These are phyloP conservation scores for Diutina pseudorugosa DNA, from an alignment of 1,139 yeast species.

Conservation along the genomic window DNA sequence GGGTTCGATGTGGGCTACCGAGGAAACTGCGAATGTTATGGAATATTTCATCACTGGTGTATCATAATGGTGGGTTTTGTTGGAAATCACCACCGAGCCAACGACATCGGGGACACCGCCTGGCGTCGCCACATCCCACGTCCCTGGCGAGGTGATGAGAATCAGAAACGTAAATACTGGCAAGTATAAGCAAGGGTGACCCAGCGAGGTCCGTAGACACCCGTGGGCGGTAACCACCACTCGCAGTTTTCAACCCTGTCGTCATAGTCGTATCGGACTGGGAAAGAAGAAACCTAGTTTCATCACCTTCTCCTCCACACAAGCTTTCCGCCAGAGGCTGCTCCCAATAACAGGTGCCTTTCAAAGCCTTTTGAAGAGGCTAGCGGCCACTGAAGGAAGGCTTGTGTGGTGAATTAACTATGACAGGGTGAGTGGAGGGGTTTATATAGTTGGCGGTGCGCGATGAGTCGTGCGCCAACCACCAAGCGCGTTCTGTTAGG, in stretches of 20 bases:
- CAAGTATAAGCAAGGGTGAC: conserved; percentile 53
- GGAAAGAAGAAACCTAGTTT: conserved; percentile 63
- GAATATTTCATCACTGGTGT: conserved; percentile 60
- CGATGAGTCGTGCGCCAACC: neutral
- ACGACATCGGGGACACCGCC: neutral
- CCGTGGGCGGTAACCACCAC: conserved; percentile 17
- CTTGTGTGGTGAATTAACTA: neutral
- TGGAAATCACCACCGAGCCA: neutral
- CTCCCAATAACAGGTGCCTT: neutral
- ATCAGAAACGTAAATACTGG: conserved; percentile 76
- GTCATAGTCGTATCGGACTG: conserved; percentile 80
- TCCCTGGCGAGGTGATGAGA: conserved; percentile 12
- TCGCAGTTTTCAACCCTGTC: conserved; percentile 62
- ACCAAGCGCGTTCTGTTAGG: neutral
- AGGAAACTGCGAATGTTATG: conserved; percentile 87
- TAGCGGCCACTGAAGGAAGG: neutral
- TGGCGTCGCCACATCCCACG: conserved; percentile 7
- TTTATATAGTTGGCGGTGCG: neutral
- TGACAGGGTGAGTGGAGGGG: neutral
- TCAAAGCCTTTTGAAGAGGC: neutral
- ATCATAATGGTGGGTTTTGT: neutral
- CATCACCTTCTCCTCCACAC: conserved; percentile 31
- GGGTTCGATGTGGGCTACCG: conserved; percentile 84
- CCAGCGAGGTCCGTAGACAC: conserved; percentile 24
- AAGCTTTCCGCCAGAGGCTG: neutral